Percentiles rank a stretch among this genome's conserved stretches.
Evolutionary conservation across 2,329 filamentous ascomycete species (phyloP).

Genomic region (Penicillium sp.): DNA sequence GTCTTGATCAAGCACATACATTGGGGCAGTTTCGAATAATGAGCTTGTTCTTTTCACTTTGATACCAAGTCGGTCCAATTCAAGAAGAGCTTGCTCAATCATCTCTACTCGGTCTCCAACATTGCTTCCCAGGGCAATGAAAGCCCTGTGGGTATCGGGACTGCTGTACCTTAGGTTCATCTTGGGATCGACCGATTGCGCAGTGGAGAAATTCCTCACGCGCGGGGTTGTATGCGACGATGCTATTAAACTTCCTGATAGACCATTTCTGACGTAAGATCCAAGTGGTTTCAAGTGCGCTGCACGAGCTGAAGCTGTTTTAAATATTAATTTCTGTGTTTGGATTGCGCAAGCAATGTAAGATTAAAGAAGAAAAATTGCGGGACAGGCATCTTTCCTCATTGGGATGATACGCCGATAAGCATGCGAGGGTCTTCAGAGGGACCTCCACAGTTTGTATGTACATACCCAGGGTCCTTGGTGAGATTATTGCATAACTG

Average conservation of each 20-base stretch:
- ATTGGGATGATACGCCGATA: slow-evolving; percentile 13
- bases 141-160: slow-evolving; percentile 51
- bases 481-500: neutral
- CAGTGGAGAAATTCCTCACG: slow-evolving; percentile 21
- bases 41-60: slow-evolving; percentile 74
- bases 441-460: too few species aligned
- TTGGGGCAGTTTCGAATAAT: slow-evolving; percentile 90
- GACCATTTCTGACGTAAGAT: slow-evolving; percentile 10
- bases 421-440: neutral
- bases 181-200: slow-evolving; percentile 10
- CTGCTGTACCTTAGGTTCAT: slow-evolving; percentile 11
- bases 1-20: slow-evolving; percentile 90
- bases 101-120: slow-evolving; percentile 76
- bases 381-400: slow-evolving; percentile 11
- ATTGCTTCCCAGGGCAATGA: slow-evolving; percentile 89
- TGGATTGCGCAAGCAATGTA: neutral
- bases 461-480: neutral
- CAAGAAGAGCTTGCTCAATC: slow-evolving; percentile 77
- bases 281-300: neutral
- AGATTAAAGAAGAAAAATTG: slow-evolving; percentile 5
- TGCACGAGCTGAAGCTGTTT: slow-evolving; percentile 10
- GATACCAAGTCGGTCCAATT: slow-evolving; percentile 72
- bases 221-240: slow-evolving; percentile 7
- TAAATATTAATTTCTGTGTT: slow-evolving; percentile 4
- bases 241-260: neutral